Conservation (phyloP, 2,329 filamentous ascomycete genomes). For the Keithomyces neogunnii region DNA sequence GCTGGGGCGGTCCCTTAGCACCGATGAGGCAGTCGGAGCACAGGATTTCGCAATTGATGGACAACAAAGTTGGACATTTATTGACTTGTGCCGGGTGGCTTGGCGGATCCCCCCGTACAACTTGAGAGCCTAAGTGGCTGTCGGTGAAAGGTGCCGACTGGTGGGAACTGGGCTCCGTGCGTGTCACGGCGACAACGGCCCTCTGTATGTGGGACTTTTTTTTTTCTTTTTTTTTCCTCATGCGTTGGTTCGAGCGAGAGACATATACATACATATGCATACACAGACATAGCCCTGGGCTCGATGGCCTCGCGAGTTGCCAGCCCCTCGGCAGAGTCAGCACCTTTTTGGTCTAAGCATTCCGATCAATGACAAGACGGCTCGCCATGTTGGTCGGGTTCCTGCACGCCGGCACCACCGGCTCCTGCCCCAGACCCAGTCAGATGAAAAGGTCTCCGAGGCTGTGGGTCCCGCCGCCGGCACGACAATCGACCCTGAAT, state of each 20-base stretch:
- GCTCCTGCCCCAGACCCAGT: constrained; percentile 1
- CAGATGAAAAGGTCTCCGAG: not conserved
- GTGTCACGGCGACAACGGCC: not conserved
- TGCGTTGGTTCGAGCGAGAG: too few species aligned
- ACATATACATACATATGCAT: too few species aligned
- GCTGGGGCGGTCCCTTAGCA: not conserved
- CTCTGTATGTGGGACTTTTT: not conserved
- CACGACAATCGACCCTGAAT: constrained; percentile 10
- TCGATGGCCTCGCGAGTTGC: too few species aligned
- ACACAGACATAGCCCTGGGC: too few species aligned
- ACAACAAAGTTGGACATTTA: constrained; percentile 4
- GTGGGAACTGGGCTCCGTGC: not conserved
- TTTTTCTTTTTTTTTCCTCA: too few species aligned
- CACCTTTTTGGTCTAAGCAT: not conserved
- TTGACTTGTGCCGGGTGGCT: constrained; percentile 4
- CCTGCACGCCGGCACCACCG: not conserved
- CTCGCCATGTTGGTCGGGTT: not conserved
- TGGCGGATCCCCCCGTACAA: constrained; percentile 3
- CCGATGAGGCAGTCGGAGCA: constrained; percentile 8
- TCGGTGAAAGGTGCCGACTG: constrained; percentile 1
- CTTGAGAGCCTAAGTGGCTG: not conserved
- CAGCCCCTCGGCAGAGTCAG: too few species aligned
- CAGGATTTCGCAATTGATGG: constrained; percentile 12
- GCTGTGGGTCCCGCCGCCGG: constrained; percentile 2
- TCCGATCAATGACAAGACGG: not conserved